These are phyloP conservation scores for Talaromyces rugulosus DNA, from an alignment of 2,329 filamentous ascomycete genomes.

Conservation along the genomic window DNA sequence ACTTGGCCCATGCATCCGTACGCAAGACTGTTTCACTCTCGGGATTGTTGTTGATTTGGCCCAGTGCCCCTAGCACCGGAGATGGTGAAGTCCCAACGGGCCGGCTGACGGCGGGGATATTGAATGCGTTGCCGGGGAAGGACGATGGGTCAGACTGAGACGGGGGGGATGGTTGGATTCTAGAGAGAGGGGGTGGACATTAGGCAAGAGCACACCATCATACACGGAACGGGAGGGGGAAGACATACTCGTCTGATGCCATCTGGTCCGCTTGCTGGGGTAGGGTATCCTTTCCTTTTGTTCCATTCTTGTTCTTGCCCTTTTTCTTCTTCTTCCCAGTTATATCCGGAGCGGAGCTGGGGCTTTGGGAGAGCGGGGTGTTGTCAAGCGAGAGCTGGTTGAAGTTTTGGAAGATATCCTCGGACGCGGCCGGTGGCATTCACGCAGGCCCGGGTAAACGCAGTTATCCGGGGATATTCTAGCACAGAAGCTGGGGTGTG, in stretches of 20 bases:
- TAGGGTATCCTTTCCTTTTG: constrained; percentile 32
- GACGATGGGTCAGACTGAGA: constrained; percentile 27
- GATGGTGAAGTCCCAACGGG: constrained; percentile 21
- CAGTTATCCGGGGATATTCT: background rate
- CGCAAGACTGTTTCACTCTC: constrained; percentile 32
- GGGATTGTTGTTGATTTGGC: constrained; percentile 25
- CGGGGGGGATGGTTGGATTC: constrained; percentile 24
- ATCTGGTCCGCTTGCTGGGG: constrained; percentile 28
- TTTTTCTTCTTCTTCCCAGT: constrained; percentile 37
- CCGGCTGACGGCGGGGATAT: constrained; percentile 19
- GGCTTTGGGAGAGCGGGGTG: constrained; percentile 23
- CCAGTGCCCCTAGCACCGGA: constrained; percentile 37
- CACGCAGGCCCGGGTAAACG: constrained; percentile 23
- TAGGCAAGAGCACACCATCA: constrained; percentile 11
- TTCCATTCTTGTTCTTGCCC: constrained; percentile 33
- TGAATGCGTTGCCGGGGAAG: constrained; percentile 21
- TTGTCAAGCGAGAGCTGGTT: constrained; percentile 32
- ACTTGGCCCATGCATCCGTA: constrained; percentile 42
- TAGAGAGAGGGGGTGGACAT: constrained; percentile 14
- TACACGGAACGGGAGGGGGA: background rate
- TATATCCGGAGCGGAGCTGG: constrained; percentile 26
- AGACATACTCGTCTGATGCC: constrained; percentile 33
- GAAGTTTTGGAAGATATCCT: constrained; percentile 34
- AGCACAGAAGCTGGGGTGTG: background rate
- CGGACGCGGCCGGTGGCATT: constrained; percentile 40